Evolutionary conservation across 331 rosid genomes (phyloP), one percentile per base, ranked within the genome.

Genomic region (Malus hybrid): DNA sequence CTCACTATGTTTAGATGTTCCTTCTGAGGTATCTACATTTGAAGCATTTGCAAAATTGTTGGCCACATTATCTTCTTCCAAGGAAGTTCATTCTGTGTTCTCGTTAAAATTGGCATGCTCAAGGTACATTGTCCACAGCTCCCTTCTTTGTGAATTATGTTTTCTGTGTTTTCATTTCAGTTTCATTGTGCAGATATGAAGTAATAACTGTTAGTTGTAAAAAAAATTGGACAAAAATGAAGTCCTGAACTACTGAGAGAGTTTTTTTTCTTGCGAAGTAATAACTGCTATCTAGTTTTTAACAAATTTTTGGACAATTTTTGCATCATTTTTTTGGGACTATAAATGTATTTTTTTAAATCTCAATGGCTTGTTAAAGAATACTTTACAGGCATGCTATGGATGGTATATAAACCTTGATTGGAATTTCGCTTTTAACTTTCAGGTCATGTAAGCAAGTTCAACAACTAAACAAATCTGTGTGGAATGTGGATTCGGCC

Each of bases 21-120:
- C 97, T 28, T 82, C 97, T n/a, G 97, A 90, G 62, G 86, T 92
- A 79, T 94, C 99, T 54, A 94, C 99, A 7, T 94, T 92, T 83
- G 99, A 94, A 86, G 93, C 97, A 72, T 88, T 94, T 85, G 87
- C 93, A 18, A 92, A 86, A 82, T 86, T 94, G 83, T 81, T 94
- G 82, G 89, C 92, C 39, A 94, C 86, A 68, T 90, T 92, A 32
- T 94, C 99, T 69, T 94, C 99, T 65, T 87, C 99, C 70, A 92
- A 92, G 89, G 97, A 92, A 88, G 92, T 92, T 76, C 97, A 87
- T 42, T 92, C 97, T 56, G 90, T 89, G 60, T 83, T 89, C 73
- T 87, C 90, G 31, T 77, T 82, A 61, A 94, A 89, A 85, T 83
- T 90, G 94, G 88, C 88, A 74, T 86, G 90, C 79, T 90, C 97